phyloP scores from a whole-genome alignment of 345 rosid genomes.

The Diplotaxis tenuifolia region DNA sequence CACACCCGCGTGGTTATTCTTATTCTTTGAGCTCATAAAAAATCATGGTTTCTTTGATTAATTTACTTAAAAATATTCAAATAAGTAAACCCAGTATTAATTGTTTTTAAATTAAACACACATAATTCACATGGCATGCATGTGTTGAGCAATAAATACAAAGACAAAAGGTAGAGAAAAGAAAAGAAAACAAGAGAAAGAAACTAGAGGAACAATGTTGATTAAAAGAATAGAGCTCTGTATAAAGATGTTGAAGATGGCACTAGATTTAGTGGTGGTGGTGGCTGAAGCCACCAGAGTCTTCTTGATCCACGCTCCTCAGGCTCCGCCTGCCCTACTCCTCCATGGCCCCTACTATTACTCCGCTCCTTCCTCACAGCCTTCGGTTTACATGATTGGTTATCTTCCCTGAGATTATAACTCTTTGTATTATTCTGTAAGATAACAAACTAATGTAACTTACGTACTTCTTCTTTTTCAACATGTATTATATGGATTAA shows the following conservation, averaged over 20 bases:
- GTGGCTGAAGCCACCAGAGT: conserved; percentile 9
- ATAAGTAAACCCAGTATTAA: too few species aligned
- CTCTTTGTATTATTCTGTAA: background rate
- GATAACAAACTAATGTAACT: background rate
- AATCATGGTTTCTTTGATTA: background rate
- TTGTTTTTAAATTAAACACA: background rate
- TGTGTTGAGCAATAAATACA: conserved; percentile 9
- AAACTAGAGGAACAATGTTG: conserved; percentile 10
- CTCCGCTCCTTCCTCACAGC: background rate
- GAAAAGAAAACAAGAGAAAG: background rate
- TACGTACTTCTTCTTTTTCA: background rate
- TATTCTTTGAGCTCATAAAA: too few species aligned
- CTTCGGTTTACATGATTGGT: conserved; percentile 7
- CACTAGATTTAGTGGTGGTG: conserved; percentile 17
- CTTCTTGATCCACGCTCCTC: conserved; percentile 3
- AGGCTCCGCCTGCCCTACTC: conserved; percentile 6
- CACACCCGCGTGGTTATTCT: too few species aligned
- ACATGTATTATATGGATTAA: background rate
- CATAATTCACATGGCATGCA: conserved; percentile 17
- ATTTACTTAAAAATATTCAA: background rate
- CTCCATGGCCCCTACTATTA: conserved; percentile 9
- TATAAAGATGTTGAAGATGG: conserved; percentile 17
- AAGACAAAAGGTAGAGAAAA: background rate
- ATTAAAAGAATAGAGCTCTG: conserved; percentile 22
- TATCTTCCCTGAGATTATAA: background rate